Base-by-base conservation (phyloP, 768 basidiomycete species). In the Suillus subluteus region DNA sequence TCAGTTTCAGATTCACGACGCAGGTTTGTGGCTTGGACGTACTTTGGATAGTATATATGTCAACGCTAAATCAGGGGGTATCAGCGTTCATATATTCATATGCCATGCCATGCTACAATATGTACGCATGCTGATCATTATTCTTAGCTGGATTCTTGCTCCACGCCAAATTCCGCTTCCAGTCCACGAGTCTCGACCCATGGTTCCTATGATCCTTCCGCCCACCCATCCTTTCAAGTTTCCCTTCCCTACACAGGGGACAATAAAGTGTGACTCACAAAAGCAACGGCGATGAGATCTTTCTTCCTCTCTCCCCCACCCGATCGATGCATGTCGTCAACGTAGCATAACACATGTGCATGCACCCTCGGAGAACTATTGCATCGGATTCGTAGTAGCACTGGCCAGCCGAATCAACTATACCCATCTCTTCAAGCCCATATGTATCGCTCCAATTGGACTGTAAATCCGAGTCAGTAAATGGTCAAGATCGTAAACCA, bases 21-120 rank as follows among this genome's bases (percentile, higher is more conserved):
- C n/a, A 35, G n/a, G 16, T 13, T 32, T 13, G 40, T 38, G 21
- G 16, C 6, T 56, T 26, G 40, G 23, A 69, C 71, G 37, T 69
- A 76, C 76, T 74, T 66, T 76, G 76, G 69, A 74, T 77, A 30
- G 73, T 67, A 54, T 76, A 76, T 77, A 76, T 76, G 55, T 76
- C 75, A 43, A 73, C 48, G 37, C 40, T 40, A 40, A 40, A 41
- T 41, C 40, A 41, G 15, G 15, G 13, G 6, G 5, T 35, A 44
- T 76, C 64, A 70, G 62, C 35, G 23, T 21, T 32, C 15, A 41
- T 15, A 41, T 41, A 11, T 26, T 26, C 26, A 26, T 26, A 26
- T 26, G 26, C 13, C 40, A 41, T 41, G 12, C 38, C 40, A 41
- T 41, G 6, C 15, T 21, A 44, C 3, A 11, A 23, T 0, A 75